Conservation (phyloP, 1,284 basidiomycete genomes). For the Limonomyces culmigenus region DNA sequence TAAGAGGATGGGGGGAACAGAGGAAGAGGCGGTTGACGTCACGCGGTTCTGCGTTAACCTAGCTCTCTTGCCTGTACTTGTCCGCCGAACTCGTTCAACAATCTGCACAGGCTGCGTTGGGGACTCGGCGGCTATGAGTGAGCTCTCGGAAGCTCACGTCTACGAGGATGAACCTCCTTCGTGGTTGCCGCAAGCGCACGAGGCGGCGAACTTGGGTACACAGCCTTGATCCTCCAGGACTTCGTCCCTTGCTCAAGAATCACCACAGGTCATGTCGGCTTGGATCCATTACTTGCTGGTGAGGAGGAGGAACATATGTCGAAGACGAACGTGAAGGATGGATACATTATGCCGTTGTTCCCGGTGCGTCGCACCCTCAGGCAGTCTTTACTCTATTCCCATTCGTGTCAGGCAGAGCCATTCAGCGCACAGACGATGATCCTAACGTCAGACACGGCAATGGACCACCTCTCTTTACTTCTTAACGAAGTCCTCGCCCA, state of each 20-base stretch:
- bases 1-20: too few relatives aligned
- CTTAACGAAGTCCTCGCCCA: slow-evolving; percentile 68
- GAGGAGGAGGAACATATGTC: slow-evolving; percentile 80
- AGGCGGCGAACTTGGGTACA: slow-evolving; percentile 47
- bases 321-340: slow-evolving; percentile 63
- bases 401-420: slow-evolving; percentile 32
- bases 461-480: slow-evolving; percentile 59
- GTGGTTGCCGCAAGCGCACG: slow-evolving; percentile 55
- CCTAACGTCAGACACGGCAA: slow-evolving; percentile 31
- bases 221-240: background rate
- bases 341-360: slow-evolving; percentile 24
- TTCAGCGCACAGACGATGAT: slow-evolving; percentile 40
- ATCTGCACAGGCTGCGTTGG: too few relatives aligned
- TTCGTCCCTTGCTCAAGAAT: background rate
- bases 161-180: slow-evolving; percentile 53
- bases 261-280: slow-evolving; percentile 68
- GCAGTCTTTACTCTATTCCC: slow-evolving; percentile 15
- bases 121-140: too few relatives aligned
- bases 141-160: too few relatives aligned
- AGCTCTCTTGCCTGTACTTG: too few relatives aligned
- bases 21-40: too few relatives aligned
- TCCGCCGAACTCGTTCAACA: too few relatives aligned
- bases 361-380: slow-evolving; percentile 42
- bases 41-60: too few relatives aligned
- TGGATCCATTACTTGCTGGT: slow-evolving; percentile 67